Percentiles rank a stretch among this genome's conserved stretches.
These are phyloP conservation scores for Puccinia horiana DNA, from an alignment of 1,284 basidiomycete genomes.

Conservation along the genomic window DNA sequence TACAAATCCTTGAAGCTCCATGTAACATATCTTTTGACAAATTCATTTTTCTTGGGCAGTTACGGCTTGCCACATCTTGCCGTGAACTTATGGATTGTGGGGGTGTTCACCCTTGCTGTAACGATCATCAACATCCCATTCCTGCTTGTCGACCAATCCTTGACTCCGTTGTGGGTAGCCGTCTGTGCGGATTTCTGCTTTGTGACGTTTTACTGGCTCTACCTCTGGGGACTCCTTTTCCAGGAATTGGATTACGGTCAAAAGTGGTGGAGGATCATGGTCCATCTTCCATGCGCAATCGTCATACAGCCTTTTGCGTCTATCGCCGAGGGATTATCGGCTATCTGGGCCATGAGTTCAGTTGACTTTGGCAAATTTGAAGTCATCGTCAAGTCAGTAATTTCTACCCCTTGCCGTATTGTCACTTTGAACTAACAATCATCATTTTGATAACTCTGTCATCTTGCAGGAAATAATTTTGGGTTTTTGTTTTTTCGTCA, in stretches of 20 bases:
- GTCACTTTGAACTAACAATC: neutral
- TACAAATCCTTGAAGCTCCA: neutral
- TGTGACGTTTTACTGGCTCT: conserved; percentile 59
- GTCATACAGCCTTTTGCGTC: conserved; percentile 60
- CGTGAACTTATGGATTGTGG: conserved; percentile 61
- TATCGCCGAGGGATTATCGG: conserved; percentile 59
- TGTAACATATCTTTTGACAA: neutral
- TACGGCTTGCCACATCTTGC: conserved; percentile 60
- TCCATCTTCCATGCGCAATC: conserved; percentile 53
- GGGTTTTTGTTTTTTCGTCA: neutral
- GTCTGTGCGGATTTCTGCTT: conserved; percentile 60
- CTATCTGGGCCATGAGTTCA: conserved; percentile 59
- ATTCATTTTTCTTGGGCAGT: conserved; percentile 53
- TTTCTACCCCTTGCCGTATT: neutral
- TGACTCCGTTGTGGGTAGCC: conserved; percentile 59
- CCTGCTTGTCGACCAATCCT: conserved; percentile 51
- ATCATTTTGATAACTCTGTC: neutral
- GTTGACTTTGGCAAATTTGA: conserved; percentile 55
- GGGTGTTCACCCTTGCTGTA: conserved; percentile 60
- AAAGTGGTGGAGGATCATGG: conserved; percentile 50
- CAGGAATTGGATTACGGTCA: conserved; percentile 55
- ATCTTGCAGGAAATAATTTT: neutral
- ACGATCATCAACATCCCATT: conserved; percentile 61
- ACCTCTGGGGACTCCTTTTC: conserved; percentile 52
- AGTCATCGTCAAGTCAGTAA: conserved; percentile 50